phyloP scores from a whole-genome alignment of 1,284 basidiomycete genomes.

The Golubevia pallescens region DNA sequence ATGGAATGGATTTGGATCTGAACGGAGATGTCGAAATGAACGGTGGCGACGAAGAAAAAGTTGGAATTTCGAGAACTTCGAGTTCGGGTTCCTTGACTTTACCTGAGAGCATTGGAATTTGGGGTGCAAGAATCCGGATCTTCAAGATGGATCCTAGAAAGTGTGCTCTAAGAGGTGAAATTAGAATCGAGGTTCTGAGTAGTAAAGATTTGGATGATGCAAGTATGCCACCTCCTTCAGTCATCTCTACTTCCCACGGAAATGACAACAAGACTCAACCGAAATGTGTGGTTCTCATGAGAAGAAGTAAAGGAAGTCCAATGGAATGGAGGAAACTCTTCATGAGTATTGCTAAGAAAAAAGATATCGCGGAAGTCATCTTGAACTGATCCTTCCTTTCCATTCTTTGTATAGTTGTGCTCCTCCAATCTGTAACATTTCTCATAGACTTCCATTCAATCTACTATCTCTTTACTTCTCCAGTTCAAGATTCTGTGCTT shows the following conservation, averaged over 20 bases:
- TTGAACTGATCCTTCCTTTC: too few species aligned
- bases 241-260: slow-evolving; percentile 6
- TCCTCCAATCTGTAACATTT: too few species aligned
- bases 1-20: slow-evolving; percentile 14
- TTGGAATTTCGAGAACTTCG: neutral
- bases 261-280: slow-evolving; percentile 9
- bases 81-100: neutral
- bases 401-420: too few species aligned
- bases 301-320: slow-evolving; percentile 62
- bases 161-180: slow-evolving; percentile 53
- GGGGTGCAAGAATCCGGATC: slow-evolving; percentile 42
- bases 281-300: slow-evolving; percentile 56
- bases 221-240: slow-evolving; percentile 1
- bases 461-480: too few species aligned
- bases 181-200: slow-evolving; percentile 42
- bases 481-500: too few species aligned
- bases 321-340: slow-evolving; percentile 67
- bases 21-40: neutral
- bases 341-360: slow-evolving; percentile 13
- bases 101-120: neutral
- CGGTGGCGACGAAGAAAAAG: neutral
- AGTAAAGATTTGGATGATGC: slow-evolving; percentile 6
- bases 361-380: neutral
- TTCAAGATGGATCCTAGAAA: slow-evolving; percentile 55
- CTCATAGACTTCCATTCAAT: too few species aligned